Percentiles rank a stretch among this genome's conserved stretches.
Evolutionary conservation across 2,329 filamentous ascomycete species (phyloP).

Genomic region (Chaetomium olivaceum): DNA sequence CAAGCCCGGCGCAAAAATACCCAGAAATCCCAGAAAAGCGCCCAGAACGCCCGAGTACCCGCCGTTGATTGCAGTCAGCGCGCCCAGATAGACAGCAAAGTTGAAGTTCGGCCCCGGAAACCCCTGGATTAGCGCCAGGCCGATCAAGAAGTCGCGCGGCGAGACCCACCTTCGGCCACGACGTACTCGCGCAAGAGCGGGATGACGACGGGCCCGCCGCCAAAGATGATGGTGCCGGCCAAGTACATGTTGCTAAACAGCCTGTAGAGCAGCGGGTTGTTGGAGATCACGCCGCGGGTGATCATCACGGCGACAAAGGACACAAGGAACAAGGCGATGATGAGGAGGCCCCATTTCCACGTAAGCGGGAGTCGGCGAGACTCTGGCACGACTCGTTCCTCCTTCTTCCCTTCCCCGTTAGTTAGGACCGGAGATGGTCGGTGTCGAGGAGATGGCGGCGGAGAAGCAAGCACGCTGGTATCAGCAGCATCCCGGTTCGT

Average conservation of each 20-base stretch:
- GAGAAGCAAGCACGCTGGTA: no score
- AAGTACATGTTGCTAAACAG: slow-evolving; percentile 74
- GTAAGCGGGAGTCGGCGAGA: no score
- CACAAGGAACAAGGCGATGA: slow-evolving; percentile 53
- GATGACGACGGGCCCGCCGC: slow-evolving; percentile 65
- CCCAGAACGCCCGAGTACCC: slow-evolving; percentile 44
- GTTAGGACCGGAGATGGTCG: no score
- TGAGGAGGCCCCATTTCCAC: slow-evolving; percentile 46
- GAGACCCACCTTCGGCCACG: slow-evolving; percentile 70
- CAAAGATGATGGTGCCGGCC: slow-evolving; percentile 68
- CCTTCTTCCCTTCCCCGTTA: no score
- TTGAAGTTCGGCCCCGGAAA: slow-evolving; percentile 51
- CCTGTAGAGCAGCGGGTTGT: slow-evolving; percentile 52
- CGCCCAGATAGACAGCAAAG: slow-evolving; percentile 58
- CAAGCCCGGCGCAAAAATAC: slow-evolving; percentile 55
- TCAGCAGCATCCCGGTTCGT: no score
- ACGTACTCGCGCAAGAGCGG: slow-evolving; percentile 63
- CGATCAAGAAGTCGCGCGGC: slow-evolving; percentile 69
- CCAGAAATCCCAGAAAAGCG: slow-evolving; percentile 53
- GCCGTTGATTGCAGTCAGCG: slow-evolving; percentile 46
- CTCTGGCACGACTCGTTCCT: no score
- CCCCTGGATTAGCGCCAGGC: slow-evolving; percentile 69
- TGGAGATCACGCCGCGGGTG: slow-evolving; percentile 45
- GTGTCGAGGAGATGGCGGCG: no score
- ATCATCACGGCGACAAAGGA: slow-evolving; percentile 60